Evolutionary conservation across 495 filamentous ascomycete genomes (phyloP).

Genomic region (Hypoxylon fuscum): DNA sequence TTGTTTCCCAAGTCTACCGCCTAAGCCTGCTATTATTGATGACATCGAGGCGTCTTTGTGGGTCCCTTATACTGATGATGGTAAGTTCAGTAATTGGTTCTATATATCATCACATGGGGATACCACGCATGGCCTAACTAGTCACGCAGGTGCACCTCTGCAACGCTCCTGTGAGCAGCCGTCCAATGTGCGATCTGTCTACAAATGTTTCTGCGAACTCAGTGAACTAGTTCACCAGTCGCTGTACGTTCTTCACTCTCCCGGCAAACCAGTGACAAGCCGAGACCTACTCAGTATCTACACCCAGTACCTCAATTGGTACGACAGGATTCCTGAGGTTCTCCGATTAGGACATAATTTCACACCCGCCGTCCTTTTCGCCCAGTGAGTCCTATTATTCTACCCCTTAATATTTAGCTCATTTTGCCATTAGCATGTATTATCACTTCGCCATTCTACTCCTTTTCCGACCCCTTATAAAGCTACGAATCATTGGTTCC

Average conservation of each 20-base stretch:
- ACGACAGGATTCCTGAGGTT: slow-evolving; percentile 65
- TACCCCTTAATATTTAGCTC: slow-evolving; percentile 15
- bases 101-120: too few relatives aligned
- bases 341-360: slow-evolving; percentile 66
- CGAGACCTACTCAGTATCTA: slow-evolving; percentile 65
- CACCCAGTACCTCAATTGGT: slow-evolving; percentile 69
- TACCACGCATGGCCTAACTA: slow-evolving; percentile 17
- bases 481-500: slow-evolving; percentile 65
- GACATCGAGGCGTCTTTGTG: slow-evolving; percentile 63
- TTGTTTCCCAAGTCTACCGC: slow-evolving; percentile 61
- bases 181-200: slow-evolving; percentile 65
- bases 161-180: slow-evolving; percentile 61
- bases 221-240: slow-evolving; percentile 73
- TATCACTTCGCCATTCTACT: slow-evolving; percentile 70
- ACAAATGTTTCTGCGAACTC: slow-evolving; percentile 69
- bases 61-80: slow-evolving; percentile 68
- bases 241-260: slow-evolving; percentile 70
- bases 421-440: slow-evolving; percentile 61
- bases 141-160: slow-evolving; percentile 51
- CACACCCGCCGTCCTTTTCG: slow-evolving; percentile 68
- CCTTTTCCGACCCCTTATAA: slow-evolving; percentile 72
- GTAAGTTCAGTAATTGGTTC: slow-evolving; percentile 42
- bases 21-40: slow-evolving; percentile 65
- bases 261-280: slow-evolving; percentile 65
- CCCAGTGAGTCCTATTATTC: slow-evolving; percentile 62